A percentile compares a stretch with the other conserved stretches of the same genome.
These are phyloP conservation scores for Aspergillus tubingensis DNA, from an alignment of 2,329 filamentous ascomycete genomes.

Conservation along the genomic window DNA sequence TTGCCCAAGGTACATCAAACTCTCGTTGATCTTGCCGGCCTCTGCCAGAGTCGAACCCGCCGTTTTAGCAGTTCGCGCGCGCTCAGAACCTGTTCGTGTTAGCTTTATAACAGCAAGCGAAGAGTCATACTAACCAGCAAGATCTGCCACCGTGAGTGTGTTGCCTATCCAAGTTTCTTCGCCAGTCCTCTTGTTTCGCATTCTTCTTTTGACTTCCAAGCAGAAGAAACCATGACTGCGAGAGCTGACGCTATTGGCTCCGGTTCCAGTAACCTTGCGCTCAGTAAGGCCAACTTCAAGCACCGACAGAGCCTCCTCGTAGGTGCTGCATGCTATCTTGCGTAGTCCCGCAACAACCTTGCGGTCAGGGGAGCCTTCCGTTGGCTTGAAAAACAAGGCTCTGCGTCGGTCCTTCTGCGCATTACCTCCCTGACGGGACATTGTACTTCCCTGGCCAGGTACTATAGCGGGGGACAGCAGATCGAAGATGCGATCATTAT, in stretches of 20 bases:
- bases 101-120: constrained; percentile 12
- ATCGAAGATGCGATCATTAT: constrained; percentile 97
- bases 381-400: constrained; percentile 86
- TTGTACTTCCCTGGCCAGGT: constrained; percentile 43
- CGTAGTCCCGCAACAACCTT: constrained; percentile 91
- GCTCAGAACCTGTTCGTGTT: constrained; percentile 66
- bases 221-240: constrained; percentile 96
- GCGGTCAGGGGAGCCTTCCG: constrained; percentile 82
- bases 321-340: constrained; percentile 81
- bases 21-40: constrained; percentile 98
- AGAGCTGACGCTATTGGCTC: constrained; percentile 88
- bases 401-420: constrained; percentile 72
- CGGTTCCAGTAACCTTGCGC: constrained; percentile 83
- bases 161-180: constrained; percentile 71
- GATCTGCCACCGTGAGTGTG: constrained; percentile 82
- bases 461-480: constrained; percentile 65
- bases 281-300: constrained; percentile 87
- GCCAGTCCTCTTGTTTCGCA: constrained; percentile 50
- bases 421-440: constrained; percentile 47
- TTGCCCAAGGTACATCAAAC: constrained; percentile 95
- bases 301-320: constrained; percentile 84
- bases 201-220: constrained; percentile 86
- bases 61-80: constrained; percentile 90
- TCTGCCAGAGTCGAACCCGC: constrained; percentile 89
- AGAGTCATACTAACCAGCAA: constrained; percentile 65